Evolutionary conservation across 169 alveolate genomes (phyloP).

Genomic region (Eimeria brunetti): DNA sequence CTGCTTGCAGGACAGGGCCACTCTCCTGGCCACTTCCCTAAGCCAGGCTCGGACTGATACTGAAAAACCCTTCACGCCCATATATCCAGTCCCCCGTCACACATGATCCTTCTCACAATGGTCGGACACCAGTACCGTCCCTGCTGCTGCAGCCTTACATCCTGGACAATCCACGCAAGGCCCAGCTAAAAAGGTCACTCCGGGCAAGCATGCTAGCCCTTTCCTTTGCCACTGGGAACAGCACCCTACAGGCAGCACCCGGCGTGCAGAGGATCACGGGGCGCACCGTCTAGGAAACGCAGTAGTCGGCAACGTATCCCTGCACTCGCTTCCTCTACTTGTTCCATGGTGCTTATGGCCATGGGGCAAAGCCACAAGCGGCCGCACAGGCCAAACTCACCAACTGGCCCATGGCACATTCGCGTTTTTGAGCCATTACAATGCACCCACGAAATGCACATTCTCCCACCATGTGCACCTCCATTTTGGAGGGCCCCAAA

Average conservation of each 20-base stretch:
- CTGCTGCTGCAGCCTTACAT: constrained; percentile 2
- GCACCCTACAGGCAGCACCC: background rate
- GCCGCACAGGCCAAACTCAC: background rate
- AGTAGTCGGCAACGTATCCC: background rate
- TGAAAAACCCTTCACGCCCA: background rate
- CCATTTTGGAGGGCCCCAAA: background rate
- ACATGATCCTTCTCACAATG: background rate
- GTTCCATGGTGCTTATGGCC: background rate
- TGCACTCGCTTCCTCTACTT: background rate
- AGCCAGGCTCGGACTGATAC: background rate
- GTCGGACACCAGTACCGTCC: background rate
- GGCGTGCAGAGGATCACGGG: background rate
- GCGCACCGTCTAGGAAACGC: background rate
- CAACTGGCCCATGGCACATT: background rate
- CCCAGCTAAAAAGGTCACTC: background rate
- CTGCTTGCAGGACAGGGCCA: background rate
- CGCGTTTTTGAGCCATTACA: background rate
- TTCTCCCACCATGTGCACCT: background rate
- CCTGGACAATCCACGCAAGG: background rate
- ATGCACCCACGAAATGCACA: background rate
- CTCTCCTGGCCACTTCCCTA: background rate
- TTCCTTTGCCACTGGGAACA: background rate
- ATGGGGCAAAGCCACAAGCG: background rate
- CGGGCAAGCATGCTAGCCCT: background rate
- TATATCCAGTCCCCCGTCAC: background rate